Percentiles rank a stretch among this genome's conserved stretches.
phyloP scores from a whole-genome alignment of 169 alveolate species.

The Plasmodium billcollinsi region DNA sequence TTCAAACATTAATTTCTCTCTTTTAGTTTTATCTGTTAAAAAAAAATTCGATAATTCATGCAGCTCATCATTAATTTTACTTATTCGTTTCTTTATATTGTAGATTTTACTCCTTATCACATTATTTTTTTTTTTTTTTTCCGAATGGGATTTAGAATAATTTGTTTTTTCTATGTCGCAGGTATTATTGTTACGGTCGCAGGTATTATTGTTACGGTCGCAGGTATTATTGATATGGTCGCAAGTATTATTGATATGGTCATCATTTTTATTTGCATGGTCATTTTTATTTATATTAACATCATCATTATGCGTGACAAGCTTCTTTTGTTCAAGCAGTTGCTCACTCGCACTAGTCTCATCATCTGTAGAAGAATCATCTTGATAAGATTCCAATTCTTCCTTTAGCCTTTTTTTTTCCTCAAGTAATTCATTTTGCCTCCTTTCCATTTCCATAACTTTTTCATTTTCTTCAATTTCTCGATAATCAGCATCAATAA shows the following conservation, averaged over 20 bases:
- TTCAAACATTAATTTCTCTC: slow-evolving; percentile 34
- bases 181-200: no score
- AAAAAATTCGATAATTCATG: slow-evolving; percentile 42
- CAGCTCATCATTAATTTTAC: slow-evolving; percentile 36
- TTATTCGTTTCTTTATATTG: slow-evolving; percentile 30
- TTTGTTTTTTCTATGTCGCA: no score
- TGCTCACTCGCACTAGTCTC: neutral
- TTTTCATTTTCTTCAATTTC: slow-evolving; percentile 66
- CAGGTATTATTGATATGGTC: no score
- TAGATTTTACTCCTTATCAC: slow-evolving; percentile 18
- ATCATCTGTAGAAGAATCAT: neutral
- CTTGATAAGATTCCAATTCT: slow-evolving; percentile 32
- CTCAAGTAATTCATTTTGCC: slow-evolving; percentile 27
- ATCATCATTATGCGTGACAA: neutral
- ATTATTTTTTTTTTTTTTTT: slow-evolving; percentile 9
- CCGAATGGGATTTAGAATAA: neutral
- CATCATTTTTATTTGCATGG: neutral
- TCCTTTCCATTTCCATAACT: slow-evolving; percentile 45
- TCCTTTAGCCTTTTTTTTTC: slow-evolving; percentile 37
- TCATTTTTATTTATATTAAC: neutral
- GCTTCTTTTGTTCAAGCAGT: neutral
- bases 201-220: no score
- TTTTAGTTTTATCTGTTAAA: slow-evolving; percentile 31
- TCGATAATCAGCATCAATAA: slow-evolving; percentile 72
- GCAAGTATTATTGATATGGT: no score